Percentiles rank a stretch among this genome's conserved stretches.
phyloP scores from a whole-genome alignment of 371 early-diverging fungal species.

The Circinella umbellata region DNA sequence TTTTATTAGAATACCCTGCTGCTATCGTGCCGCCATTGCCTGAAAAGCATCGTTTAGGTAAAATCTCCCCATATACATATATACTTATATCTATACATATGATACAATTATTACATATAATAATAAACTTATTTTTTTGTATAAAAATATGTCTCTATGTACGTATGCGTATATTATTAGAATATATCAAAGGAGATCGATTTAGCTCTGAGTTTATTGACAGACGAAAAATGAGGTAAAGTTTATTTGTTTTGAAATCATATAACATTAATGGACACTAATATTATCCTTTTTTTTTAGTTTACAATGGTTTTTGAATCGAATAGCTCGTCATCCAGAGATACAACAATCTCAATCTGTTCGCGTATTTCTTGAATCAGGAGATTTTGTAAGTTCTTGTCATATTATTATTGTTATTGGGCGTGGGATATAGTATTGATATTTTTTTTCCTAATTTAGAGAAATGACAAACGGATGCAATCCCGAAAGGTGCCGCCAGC shows the following conservation, averaged over 20 bases:
- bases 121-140: too few relatives aligned
- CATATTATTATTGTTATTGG: neutral
- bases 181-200: constrained; percentile 95
- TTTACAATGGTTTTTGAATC: constrained; percentile 81
- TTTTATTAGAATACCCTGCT: constrained; percentile 75
- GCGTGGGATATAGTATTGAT: neutral
- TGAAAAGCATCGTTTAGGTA: constrained; percentile 26
- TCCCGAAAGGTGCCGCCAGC: constrained; percentile 30
- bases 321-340: constrained; percentile 86
- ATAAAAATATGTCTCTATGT: too few relatives aligned
- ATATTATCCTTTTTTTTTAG: constrained; percentile 28
- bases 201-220: constrained; percentile 93
- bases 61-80: neutral
- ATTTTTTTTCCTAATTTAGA: constrained; percentile 18
- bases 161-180: constrained; percentile 51
- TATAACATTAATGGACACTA: too few relatives aligned
- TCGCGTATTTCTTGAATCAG: constrained; percentile 79
- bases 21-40: constrained; percentile 91
- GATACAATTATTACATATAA: too few relatives aligned
- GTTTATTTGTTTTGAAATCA: too few relatives aligned
- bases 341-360: constrained; percentile 73
- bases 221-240: constrained; percentile 69
- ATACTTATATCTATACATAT: too few relatives aligned
- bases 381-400: constrained; percentile 64
- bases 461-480: constrained; percentile 45